phyloP scores from a whole-genome alignment of 306 rosid genomes.

The Sophora flavescens region DNA sequence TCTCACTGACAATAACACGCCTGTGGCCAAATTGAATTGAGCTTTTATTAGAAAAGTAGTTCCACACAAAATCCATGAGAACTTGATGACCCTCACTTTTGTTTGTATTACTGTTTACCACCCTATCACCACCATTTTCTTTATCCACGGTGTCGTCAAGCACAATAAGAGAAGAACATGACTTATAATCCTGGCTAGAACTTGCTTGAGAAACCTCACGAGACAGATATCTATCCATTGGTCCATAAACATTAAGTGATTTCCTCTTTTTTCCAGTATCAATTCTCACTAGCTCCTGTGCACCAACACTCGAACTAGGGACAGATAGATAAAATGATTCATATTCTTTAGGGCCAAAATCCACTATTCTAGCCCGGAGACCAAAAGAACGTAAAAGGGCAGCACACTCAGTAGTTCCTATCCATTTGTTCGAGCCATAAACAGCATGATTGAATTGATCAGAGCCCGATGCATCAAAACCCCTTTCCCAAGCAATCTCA shows the following conservation, averaged over 20 bases:
- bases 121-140: slow-evolving; percentile 27
- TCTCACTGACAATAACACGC: slow-evolving; percentile 62
- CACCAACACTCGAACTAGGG: slow-evolving; percentile 70
- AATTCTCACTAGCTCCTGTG: slow-evolving; percentile 35
- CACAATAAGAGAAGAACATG: slow-evolving; percentile 35
- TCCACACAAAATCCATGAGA: slow-evolving; percentile 85
- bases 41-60: slow-evolving; percentile 71
- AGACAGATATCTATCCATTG: slow-evolving; percentile 55
- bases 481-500: slow-evolving; percentile 95
- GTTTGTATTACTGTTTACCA: slow-evolving; percentile 39
- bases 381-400: slow-evolving; percentile 87
- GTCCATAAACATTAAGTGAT: slow-evolving; percentile 46
- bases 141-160: slow-evolving; percentile 37
- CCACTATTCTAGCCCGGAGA: slow-evolving; percentile 69
- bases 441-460: slow-evolving; percentile 63
- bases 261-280: slow-evolving; percentile 45
- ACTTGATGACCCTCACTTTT: slow-evolving; percentile 63
- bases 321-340: slow-evolving; percentile 70
- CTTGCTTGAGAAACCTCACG: slow-evolving; percentile 41
- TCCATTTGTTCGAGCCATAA: slow-evolving; percentile 75
- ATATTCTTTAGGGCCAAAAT: slow-evolving; percentile 83
- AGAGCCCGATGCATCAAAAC: slow-evolving; percentile 79
- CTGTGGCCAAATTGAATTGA: slow-evolving; percentile 51
- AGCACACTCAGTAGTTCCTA: slow-evolving; percentile 89
- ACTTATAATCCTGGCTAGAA: slow-evolving; percentile 35